These are phyloP conservation scores for Afroboletus lepidellus DNA, from an alignment of 1,284 basidiomycete species.

Conservation along the genomic window DNA sequence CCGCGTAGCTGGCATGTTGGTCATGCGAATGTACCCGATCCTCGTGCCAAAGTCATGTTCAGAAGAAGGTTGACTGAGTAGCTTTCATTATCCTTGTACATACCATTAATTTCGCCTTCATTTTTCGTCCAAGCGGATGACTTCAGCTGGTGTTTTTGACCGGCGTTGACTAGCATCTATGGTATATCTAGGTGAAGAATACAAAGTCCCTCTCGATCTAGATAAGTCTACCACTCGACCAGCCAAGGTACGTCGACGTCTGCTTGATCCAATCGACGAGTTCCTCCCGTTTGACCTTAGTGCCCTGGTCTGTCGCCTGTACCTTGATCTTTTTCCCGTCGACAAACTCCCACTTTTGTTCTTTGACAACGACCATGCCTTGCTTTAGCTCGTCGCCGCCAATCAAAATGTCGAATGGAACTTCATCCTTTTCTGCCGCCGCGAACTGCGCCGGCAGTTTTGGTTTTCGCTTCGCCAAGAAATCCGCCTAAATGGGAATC, in stretches of 20 bases:
- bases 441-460: constrained; percentile 88
- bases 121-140: too few species aligned
- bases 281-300: constrained; percentile 64
- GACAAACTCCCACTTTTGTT: constrained; percentile 82
- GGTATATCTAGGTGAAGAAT: constrained; percentile 1
- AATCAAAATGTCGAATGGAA: constrained; percentile 89
- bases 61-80: constrained; percentile 9
- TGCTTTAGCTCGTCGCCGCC: constrained; percentile 84
- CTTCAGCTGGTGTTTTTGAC: too few species aligned
- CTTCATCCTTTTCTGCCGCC: constrained; percentile 88
- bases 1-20: constrained; percentile 3
- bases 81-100: not conserved
- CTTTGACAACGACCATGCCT: constrained; percentile 88
- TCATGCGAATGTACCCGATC: not conserved
- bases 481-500: constrained; percentile 68
- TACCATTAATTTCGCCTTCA: too few species aligned
- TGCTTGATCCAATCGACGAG: constrained; percentile 70
- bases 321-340: constrained; percentile 74
- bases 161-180: constrained; percentile 8
- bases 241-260: constrained; percentile 46
- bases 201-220: constrained; percentile 5
- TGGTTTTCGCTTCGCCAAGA: constrained; percentile 90
- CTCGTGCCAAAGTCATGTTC: constrained; percentile 14
- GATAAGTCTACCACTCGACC: constrained; percentile 44
- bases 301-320: constrained; percentile 64